These are phyloP conservation scores for Brassica rapa DNA, from an alignment of 345 rosid species.

Conservation along the genomic window DNA sequence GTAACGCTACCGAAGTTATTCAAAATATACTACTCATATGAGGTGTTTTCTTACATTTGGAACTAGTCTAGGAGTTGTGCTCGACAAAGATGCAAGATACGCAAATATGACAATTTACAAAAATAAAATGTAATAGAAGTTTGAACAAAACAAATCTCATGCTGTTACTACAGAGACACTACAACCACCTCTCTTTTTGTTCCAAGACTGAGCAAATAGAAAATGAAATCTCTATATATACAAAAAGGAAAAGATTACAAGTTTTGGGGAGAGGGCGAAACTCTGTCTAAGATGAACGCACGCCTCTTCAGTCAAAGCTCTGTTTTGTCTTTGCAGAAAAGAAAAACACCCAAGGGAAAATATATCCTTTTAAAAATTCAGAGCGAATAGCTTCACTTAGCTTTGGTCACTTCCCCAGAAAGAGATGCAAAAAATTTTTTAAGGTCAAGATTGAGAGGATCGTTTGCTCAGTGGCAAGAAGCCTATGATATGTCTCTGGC, in stretches of 20 bases:
- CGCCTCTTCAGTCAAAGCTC: slow-evolving; percentile 41
- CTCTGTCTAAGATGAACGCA: slow-evolving; percentile 24
- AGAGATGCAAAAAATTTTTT: slow-evolving; percentile 9
- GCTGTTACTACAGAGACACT: slow-evolving; percentile 48
- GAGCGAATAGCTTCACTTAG: slow-evolving; percentile 33
- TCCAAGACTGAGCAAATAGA: slow-evolving; percentile 15
- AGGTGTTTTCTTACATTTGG: background rate
- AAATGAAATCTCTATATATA: slow-evolving; percentile 30
- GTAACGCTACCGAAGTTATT: background rate
- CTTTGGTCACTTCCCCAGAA: slow-evolving; percentile 20
- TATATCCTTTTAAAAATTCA: slow-evolving; percentile 24
- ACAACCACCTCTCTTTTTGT: background rate
- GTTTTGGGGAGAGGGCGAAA: slow-evolving; percentile 35
- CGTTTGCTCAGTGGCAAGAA: slow-evolving; percentile 24
- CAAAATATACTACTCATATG: background rate
- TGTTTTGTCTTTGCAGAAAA: slow-evolving; percentile 15
- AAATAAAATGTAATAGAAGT: background rate
- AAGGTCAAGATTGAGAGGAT: slow-evolving; percentile 22
- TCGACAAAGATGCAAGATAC: background rate
- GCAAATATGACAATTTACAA: slow-evolving; percentile 14
- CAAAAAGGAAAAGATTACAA: slow-evolving; percentile 14
- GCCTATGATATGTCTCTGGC: background rate
- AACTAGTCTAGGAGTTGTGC: background rate
- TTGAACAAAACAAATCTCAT: slow-evolving; percentile 33
- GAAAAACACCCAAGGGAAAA: slow-evolving; percentile 26